Percentiles rank a stretch among this genome's conserved stretches.
These are phyloP conservation scores for Aspergillus sp. DNA, from an alignment of 2,329 filamentous ascomycete genomes.

Conservation along the genomic window DNA sequence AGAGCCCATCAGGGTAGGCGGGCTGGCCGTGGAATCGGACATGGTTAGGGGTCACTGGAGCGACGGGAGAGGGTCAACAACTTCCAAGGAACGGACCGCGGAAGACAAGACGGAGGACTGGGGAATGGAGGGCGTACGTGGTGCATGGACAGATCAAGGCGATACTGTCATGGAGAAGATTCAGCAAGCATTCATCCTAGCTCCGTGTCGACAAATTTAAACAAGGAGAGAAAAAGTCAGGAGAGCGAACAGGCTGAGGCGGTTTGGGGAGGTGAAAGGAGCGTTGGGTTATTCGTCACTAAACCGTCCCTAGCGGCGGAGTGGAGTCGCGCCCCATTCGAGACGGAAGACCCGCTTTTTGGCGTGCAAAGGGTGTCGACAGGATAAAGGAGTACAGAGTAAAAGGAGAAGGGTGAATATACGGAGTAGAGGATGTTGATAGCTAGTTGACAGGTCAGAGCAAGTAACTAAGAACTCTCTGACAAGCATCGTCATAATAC, in stretches of 20 bases:
- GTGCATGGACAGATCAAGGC: not conserved
- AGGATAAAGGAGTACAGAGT: not conserved
- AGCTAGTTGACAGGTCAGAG: not conserved
- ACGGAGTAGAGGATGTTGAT: too few relatives aligned
- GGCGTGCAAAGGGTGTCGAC: conserved; percentile 8
- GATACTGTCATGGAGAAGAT: not conserved
- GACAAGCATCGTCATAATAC: too few relatives aligned
- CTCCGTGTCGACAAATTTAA: not conserved
- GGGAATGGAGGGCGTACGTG: not conserved
- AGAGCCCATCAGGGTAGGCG: conserved; percentile 17
- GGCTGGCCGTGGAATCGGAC: conserved; percentile 19
- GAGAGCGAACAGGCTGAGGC: conserved; percentile 2
- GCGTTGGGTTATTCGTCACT: conserved; percentile 12
- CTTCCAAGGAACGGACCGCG: too few relatives aligned
- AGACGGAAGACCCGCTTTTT: conserved; percentile 26
- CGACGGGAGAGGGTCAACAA: conserved; percentile 1
- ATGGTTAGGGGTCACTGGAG: conserved; percentile 17
- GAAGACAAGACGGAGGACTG: not conserved
- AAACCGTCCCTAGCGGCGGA: conserved; percentile 20
- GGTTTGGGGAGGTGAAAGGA: conserved; percentile 22
- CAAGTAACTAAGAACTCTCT: too few relatives aligned
- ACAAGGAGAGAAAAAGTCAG: not conserved
- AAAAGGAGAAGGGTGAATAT: not conserved
- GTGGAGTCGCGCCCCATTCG: conserved; percentile 29
- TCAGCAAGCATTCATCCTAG: conserved; percentile 4